Evolutionary conservation across 139 green algal species (phyloP).

Genomic region (Chloropicon primus): DNA sequence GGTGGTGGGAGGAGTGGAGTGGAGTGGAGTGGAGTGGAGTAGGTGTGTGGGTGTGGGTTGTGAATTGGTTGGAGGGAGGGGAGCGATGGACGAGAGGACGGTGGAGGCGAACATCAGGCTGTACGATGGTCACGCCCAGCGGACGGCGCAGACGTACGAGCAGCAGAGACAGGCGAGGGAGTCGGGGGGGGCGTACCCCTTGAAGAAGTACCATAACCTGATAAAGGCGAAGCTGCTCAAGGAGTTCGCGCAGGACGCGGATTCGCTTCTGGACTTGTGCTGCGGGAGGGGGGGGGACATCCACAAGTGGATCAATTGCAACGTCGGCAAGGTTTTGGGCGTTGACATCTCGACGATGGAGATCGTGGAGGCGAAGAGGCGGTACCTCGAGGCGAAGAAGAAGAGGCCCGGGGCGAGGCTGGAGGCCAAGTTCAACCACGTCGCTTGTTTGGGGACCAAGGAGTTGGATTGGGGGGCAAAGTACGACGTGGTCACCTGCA

Average conservation of each 20-base stretch:
- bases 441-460: conserved; percentile 20
- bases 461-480: conserved; percentile 17
- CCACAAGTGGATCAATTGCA: conserved; percentile 64
- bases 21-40: no score
- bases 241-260: conserved; percentile 46
- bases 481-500: conserved; percentile 73
- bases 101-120: conserved; percentile 1
- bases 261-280: conserved; percentile 64
- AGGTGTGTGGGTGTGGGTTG: no score
- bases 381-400: conserved; percentile 12
- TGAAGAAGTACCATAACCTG: conserved; percentile 84
- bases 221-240: conserved; percentile 70
- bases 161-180: conserved; percentile 42
- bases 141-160: background rate
- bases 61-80: background rate
- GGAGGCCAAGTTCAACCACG: conserved; percentile 27
- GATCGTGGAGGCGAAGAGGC: conserved; percentile 52
- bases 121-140: background rate
- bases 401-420: background rate
- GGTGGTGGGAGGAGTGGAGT: no score
- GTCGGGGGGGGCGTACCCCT: conserved; percentile 36
- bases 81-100: conserved; percentile 1
- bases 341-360: conserved; percentile 69
- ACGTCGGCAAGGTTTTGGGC: conserved; percentile 40
- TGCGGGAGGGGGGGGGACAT: conserved; percentile 81